A percentile compares a stretch with the other conserved stretches of the same genome.
phyloP scores from a whole-genome alignment of 805 yeast genomes.

The Teunomyces lycoperdinae region DNA sequence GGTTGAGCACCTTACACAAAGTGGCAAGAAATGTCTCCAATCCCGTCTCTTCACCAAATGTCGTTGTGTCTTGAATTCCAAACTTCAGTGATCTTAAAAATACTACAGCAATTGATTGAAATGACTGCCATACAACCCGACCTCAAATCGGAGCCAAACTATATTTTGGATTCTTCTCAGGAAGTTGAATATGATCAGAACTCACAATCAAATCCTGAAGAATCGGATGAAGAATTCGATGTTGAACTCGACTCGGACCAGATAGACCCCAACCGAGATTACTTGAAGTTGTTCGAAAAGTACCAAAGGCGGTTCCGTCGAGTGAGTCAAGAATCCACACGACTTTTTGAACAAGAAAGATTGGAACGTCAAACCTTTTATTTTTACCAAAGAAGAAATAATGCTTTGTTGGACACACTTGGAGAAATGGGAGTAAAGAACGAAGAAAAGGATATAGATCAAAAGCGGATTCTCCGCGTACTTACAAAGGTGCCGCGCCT shows the following conservation, averaged over 20 bases:
- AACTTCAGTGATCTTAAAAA: not conserved
- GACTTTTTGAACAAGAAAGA: conserved; percentile 30
- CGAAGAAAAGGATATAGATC: conserved; percentile 5
- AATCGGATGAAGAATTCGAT: conserved; percentile 6
- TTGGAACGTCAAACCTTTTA: conserved; percentile 33
- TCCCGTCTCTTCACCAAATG: not conserved
- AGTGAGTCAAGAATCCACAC: conserved; percentile 21
- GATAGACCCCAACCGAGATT: conserved; percentile 14
- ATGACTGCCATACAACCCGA: not conserved
- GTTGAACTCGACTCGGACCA: conserved; percentile 4
- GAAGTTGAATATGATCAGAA: conserved; percentile 4
- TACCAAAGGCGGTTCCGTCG: conserved; percentile 25
- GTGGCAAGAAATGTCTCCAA: not conserved
- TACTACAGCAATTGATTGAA: not conserved
- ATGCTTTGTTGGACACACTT: conserved; percentile 33
- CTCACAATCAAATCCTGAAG: conserved; percentile 6
- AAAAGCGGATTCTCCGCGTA: conserved; percentile 7
- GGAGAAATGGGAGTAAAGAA: conserved; percentile 13
- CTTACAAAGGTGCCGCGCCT: conserved; percentile 11
- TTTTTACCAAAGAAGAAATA: conserved; percentile 35
- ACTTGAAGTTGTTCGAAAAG: conserved; percentile 23
- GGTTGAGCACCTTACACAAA: not conserved
- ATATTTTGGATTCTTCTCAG: not conserved
- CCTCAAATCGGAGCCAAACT: not conserved
- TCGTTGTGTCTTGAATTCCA: not conserved